Base-by-base conservation (phyloP, 495 filamentous ascomycete species). In the Darksidea phi region DNA sequence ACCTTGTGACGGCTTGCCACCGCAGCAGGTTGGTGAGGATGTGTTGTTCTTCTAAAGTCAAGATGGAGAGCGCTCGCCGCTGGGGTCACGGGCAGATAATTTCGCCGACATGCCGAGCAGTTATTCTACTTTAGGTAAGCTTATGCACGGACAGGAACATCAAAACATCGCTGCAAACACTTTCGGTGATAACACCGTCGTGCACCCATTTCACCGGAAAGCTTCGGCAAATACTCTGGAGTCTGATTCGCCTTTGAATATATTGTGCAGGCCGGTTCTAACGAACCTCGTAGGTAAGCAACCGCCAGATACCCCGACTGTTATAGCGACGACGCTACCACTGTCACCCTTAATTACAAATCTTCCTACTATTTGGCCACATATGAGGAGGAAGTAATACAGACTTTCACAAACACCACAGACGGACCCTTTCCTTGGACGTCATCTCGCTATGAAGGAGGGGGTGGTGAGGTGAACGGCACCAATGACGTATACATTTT, bases 371-470 rank as follows among this genome's bases (percentile, higher is more conserved):
- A n/a, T 21, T 46, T 37, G 38, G 64, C 36, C 0, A 48, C 8
- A 6, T 67, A 67, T 50, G 10, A 46, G 15, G 63, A 62, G 25
- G 42, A 48, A 13, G 20, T 67, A 5, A 17, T 38, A 0, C 18
- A 63, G 13, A 58, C 17, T 7, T 23, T 63, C 26, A 20, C 45
- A 38, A 67, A 67, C 32, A 48, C 45, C 7, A 67, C 59, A 7
- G 8, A n/a, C 7, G 52, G 45, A 1, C 49, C 59, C 8, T 50
- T 46, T n/a, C 62, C 56, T 15, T 62, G 51, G 56, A 3, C 37
- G 10, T 12, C 61, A 18, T n/a, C 8, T 13, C n/a, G 6, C 10
- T 17, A 21, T 7, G 10, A 25, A 4, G 42, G 17, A 7, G 13
- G 6, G 24, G 38, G 17, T 10, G n/a, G n/a, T n/a, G n/a, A n/a